Base-by-base conservation (phyloP, 345 rosid species). In the Acer campestre region DNA sequence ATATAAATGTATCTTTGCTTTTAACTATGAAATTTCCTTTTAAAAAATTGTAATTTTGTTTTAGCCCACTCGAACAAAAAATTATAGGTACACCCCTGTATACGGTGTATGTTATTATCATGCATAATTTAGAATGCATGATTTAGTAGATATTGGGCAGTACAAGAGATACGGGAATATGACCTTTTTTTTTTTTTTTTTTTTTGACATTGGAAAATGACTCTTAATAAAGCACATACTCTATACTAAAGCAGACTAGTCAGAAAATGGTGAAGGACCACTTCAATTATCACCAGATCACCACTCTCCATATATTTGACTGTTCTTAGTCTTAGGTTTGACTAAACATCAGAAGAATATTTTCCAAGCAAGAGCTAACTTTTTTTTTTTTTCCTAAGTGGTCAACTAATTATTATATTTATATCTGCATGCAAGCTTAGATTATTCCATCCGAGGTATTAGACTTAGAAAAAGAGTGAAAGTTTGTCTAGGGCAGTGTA, bases 271-370 rank as follows among this genome's bases (percentile, higher is more conserved):
- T 9, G 77, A 46, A 63, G 77, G 77, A 64, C 77, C 48, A 74
- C 48, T 48, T 64, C 3, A 42, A 69, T 49, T 12, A 6, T 16
- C 51, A 71, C 3, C 44, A 14, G 35, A 42, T 16, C 51, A 56
- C 1, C 23, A 14, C 53, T 61, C 67, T 61, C 7, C 4, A 0
- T 5, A 56, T 23, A 17, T 78, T 73, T 44, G 48, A 63, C 75
- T 25, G 70, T 62, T 68, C 61, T 35, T 2, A 70, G 78, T 68
- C 61, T 35, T 2, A 70, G 78, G 64, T 68, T 73, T 77, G 71
- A 73, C 75, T 61, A 22, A 22, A 58, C 12, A 17, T 1, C 22
- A 3, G 51, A 64, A 62, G 22, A 59, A 23, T 67, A 23, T 61
- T 73, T 73, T 8, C 40, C 59, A 8, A 27, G 66, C 67, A 35